Percentiles rank a stretch among this genome's conserved stretches.
Evolutionary conservation across 2,329 filamentous ascomycete species (phyloP).

Genomic region (Hirsutella minnesotensis): DNA sequence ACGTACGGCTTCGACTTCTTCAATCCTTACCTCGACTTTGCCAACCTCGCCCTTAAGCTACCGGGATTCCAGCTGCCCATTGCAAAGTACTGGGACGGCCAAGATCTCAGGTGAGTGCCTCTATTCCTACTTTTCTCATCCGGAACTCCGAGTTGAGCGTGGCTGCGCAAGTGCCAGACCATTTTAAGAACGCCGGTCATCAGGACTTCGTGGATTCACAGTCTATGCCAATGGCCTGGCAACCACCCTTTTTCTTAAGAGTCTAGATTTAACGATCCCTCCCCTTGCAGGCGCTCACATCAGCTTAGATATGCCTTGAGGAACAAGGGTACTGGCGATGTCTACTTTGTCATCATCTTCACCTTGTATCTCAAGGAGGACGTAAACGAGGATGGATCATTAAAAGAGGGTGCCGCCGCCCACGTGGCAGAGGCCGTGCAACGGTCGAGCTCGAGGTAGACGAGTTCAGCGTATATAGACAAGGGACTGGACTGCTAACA

Average conservation of each 20-base stretch:
- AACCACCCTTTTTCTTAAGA: not conserved
- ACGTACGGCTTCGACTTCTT: constrained; percentile 59
- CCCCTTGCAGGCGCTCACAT: constrained; percentile 54
- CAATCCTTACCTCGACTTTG: constrained; percentile 85
- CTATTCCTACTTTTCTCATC: not conserved
- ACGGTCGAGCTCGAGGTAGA: constrained; percentile 5
- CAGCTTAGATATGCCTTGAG: constrained; percentile 85
- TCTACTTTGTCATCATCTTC: constrained; percentile 75
- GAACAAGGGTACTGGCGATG: constrained; percentile 58
- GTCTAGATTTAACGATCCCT: constrained; percentile 10
- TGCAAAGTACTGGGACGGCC: constrained; percentile 70
- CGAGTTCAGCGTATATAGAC: constrained; percentile 12
- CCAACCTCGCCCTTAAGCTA: constrained; percentile 56
- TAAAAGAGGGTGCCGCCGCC: constrained; percentile 30
- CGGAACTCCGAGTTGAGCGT: not conserved
- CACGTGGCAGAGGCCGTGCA: constrained; percentile 7
- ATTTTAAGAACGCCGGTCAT: no score
- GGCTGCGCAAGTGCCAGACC: no score
- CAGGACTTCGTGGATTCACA: no score
- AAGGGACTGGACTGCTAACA: constrained; percentile 3
- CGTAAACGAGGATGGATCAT: constrained; percentile 43
- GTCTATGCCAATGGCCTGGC: not conserved
- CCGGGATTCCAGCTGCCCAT: constrained; percentile 65
- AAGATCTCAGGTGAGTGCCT: constrained; percentile 54
- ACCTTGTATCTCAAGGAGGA: constrained; percentile 61